Evolutionary conservation across 495 filamentous ascomycete species (phyloP), one percentile per base, ranked within the genome.

Genomic region (Neurospora cerealis): DNA sequence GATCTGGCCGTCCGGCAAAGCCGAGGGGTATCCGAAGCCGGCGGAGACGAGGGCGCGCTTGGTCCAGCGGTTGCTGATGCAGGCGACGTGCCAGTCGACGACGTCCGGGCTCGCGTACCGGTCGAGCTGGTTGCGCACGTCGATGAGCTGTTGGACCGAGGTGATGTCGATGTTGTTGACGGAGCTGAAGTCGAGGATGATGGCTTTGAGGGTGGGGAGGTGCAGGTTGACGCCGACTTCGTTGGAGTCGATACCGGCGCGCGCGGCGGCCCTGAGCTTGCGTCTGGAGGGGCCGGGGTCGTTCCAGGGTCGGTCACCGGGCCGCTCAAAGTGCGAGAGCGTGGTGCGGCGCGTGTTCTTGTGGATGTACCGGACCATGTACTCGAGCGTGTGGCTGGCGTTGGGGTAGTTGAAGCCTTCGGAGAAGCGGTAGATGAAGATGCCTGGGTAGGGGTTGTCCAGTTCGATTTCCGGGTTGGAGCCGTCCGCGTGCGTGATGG

Each of bases 391-490:
- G 82, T 96, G 93, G 79, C 92, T 92, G 39, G 93, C 94, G 77
- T 97, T 99, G 74, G 95, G 93, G 77, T 98, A 99, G 84, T 96
- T 95, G 86, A 96, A 97, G 42, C 95, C 94, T 84, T 99, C 96
- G 5, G 93, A 91, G 83, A 99, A 98, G 48, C 96, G 90, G 84
- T 97, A 99, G 80, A 99, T 97, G 85, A 98, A 98, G 77, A 99
- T 90, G 73, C 96, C 96, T 0, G 96, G 95, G 78, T 94, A 94
- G 8, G 96, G 96, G 74, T 88, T 89, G 73, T 91, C 84, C 10
- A 97, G 84, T 4, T 93, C 88, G 72, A 99, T 85, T 24, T 92
- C 86, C 2, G 96, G 96, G 80, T 99, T 99, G 17, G 93, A 94
- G 69, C 96, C 96, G 79, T 98, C 96, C 24, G 86, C 83, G 79